Conservation (phyloP, 345 rosid species). For the Clarkia xantiana region DNA sequence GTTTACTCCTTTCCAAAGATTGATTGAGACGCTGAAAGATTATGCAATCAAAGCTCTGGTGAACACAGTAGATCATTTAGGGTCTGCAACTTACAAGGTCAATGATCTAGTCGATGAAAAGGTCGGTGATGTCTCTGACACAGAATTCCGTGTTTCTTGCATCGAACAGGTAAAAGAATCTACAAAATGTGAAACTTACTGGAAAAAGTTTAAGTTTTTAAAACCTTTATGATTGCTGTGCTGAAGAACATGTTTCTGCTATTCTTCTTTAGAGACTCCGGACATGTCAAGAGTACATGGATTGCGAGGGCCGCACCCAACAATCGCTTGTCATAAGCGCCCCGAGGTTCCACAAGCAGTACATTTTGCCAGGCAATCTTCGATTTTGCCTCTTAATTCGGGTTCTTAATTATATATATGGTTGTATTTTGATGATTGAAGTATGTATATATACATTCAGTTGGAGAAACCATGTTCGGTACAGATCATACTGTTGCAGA, state of each 20-base stretch:
- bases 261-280: constrained; percentile 48
- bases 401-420: neutral
- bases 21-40: constrained; percentile 82
- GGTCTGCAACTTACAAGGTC: constrained; percentile 82
- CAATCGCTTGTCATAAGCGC: constrained; percentile 67
- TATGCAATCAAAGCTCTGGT: constrained; percentile 84
- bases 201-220: too few species aligned
- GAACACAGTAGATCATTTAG: constrained; percentile 91
- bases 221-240: constrained; percentile 1
- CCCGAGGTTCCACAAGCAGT: constrained; percentile 74
- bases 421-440: constrained; percentile 4
- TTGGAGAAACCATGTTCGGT: constrained; percentile 64
- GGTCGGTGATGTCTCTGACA: constrained; percentile 68
- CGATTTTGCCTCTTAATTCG: too few species aligned
- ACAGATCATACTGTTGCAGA: constrained; percentile 37
- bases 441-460: constrained; percentile 19
- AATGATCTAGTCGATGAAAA: constrained; percentile 73
- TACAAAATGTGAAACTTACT: too few species aligned
- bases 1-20: constrained; percentile 28
- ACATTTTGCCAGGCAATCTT: constrained; percentile 63
- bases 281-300: constrained; percentile 76
- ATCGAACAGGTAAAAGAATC: constrained; percentile 80
- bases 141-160: constrained; percentile 70
- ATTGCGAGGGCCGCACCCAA: constrained; percentile 70
- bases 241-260: neutral